Percentiles rank a stretch among this genome's conserved stretches.
Evolutionary conservation across 345 rosid species (phyloP).

Genomic region (Microthlaspi erraticum): DNA sequence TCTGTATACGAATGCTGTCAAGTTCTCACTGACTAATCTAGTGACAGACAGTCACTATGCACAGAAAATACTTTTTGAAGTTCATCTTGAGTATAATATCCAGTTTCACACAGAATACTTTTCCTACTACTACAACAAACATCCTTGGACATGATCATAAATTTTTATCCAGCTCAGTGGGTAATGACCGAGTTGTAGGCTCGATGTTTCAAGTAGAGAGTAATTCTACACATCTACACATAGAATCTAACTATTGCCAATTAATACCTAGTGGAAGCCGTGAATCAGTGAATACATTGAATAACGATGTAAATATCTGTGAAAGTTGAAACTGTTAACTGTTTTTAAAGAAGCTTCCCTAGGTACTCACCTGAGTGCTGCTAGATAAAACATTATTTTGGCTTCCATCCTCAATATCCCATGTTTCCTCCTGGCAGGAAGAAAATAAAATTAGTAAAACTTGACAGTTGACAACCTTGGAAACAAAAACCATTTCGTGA

Average conservation of each 20-base stretch:
- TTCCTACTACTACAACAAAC: constrained; percentile 33
- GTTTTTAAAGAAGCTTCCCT: constrained; percentile 15
- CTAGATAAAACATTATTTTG: constrained; percentile 92
- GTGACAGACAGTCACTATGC: constrained; percentile 16
- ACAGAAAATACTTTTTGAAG: background rate
- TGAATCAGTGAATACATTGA: constrained; percentile 15
- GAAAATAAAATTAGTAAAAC: constrained; percentile 18
- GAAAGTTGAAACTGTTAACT: constrained; percentile 21
- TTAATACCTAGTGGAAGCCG: constrained; percentile 15
- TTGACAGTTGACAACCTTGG: constrained; percentile 44
- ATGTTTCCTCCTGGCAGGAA: constrained; percentile 81
- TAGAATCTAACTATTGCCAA: constrained; percentile 25
- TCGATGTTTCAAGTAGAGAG: constrained; percentile 26
- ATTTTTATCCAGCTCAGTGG: constrained; percentile 22
- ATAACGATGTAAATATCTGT: constrained; percentile 19
- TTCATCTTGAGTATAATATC: constrained; percentile 13
- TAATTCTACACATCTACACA: background rate
- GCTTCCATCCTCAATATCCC: constrained; percentile 97
- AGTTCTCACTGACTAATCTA: constrained; percentile 23
- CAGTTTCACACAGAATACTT: background rate
- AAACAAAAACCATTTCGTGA: constrained; percentile 16
- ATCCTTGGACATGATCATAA: constrained; percentile 17
- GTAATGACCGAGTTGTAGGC: constrained; percentile 8
- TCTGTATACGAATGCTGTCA: background rate
- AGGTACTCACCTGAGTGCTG: constrained; percentile 82